Percentiles rank a stretch among this genome's conserved stretches.
phyloP scores from a whole-genome alignment of 306 rosid species.

The Inga laurina region DNA sequence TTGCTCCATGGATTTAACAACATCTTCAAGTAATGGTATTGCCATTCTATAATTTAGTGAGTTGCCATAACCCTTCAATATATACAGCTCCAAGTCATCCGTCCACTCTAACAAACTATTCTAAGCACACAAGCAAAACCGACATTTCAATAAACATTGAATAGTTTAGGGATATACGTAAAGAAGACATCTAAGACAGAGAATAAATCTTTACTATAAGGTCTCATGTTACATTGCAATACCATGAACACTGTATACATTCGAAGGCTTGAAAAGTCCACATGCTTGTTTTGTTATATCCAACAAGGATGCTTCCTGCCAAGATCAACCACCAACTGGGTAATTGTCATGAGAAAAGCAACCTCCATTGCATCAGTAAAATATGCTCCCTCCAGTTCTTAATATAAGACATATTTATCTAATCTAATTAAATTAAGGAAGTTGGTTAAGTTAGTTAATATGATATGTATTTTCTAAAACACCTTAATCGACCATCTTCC shows the following conservation, averaged over 20 bases:
- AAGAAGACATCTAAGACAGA: background rate
- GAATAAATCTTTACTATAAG: background rate
- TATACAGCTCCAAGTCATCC: conserved; percentile 76
- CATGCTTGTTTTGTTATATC: conserved; percentile 82
- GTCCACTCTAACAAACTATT: conserved; percentile 82
- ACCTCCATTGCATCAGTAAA: conserved; percentile 7
- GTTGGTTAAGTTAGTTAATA: too few relatives aligned
- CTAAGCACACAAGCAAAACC: conserved; percentile 37
- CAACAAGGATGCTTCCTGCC: conserved; percentile 89
- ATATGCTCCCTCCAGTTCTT: background rate
- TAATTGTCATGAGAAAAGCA: conserved; percentile 2
- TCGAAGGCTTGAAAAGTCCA: conserved; percentile 65
- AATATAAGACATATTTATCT: too few relatives aligned
- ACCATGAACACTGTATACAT: conserved; percentile 51
- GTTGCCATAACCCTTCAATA: conserved; percentile 89
- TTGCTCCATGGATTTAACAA: conserved; percentile 74
- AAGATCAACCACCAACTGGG: conserved; percentile 37
- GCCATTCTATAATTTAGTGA: conserved; percentile 85
- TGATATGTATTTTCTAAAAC: too few relatives aligned
- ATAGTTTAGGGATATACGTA: background rate
- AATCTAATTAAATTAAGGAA: too few relatives aligned
- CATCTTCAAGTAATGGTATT: conserved; percentile 72
- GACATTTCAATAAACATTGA: conserved; percentile 25
- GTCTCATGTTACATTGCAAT: conserved; percentile 1
- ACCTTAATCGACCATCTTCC: too few relatives aligned